Conservation (phyloP, 768 basidiomycete species). For the Pleurotus platypus region DNA sequence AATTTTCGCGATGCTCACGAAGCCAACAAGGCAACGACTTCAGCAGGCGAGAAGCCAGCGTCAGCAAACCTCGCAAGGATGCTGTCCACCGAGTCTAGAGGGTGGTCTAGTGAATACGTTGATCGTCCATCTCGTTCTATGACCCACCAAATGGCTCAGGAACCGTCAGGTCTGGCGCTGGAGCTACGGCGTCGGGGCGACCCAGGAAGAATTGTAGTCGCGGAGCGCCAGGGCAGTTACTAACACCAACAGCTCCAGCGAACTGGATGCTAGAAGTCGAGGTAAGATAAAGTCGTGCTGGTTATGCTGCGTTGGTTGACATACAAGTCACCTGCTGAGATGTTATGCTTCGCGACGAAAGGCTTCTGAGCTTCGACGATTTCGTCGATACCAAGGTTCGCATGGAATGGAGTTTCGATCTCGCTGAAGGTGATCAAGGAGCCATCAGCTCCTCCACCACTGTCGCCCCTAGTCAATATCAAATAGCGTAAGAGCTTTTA, state of each 20-base stretch:
- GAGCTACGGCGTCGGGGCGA: conserved; percentile 14
- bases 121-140: not conserved
- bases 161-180: conserved; percentile 14
- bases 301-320: not conserved
- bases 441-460: conserved; percentile 32
- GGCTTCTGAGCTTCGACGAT: conserved; percentile 23
- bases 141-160: conserved; percentile 19
- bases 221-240: conserved; percentile 31
- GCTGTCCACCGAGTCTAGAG: conserved; percentile 12
- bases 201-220: conserved; percentile 24
- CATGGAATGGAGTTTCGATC: conserved; percentile 28
- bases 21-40: not conserved
- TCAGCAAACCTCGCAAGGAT: conserved; percentile 15
- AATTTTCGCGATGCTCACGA: not conserved
- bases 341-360: conserved; percentile 21
- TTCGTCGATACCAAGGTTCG: conserved; percentile 29
- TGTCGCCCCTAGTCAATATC: conserved; percentile 3
- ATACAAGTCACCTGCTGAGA: conserved; percentile 33
- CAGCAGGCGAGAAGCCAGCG: conserved; percentile 10
- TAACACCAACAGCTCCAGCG: conserved; percentile 30
- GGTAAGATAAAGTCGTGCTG: not conserved
- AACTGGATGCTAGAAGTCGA: conserved; percentile 27
- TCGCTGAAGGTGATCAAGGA: conserved; percentile 31
- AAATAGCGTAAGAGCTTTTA: not conserved
- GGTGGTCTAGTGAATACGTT: not conserved